Evolutionary conservation across 139 green algal species (phyloP).

Genomic region (Chlorella sp.): DNA sequence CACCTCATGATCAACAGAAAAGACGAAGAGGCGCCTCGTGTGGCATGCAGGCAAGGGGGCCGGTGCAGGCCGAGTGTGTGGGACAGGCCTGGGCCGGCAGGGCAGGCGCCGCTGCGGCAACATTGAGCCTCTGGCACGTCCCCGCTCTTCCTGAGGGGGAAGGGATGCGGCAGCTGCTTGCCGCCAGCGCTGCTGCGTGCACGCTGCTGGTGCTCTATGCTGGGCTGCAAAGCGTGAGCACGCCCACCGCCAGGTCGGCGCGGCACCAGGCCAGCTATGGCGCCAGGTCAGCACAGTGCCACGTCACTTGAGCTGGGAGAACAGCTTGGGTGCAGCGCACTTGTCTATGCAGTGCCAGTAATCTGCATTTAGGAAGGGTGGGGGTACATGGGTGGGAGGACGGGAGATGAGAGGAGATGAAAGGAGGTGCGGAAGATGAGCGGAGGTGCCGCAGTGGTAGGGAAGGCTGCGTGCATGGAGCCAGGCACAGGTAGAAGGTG

Average conservation of each 20-base stretch:
- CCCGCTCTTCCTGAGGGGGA: background rate
- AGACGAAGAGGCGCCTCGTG: constrained; percentile 63
- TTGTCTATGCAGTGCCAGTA: constrained; percentile 58
- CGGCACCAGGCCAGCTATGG: background rate
- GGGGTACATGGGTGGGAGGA: background rate
- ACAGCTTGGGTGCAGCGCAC: constrained; percentile 44
- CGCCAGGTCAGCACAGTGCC: background rate
- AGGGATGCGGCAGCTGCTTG: background rate
- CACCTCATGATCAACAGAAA: background rate
- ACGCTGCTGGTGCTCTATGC: background rate
- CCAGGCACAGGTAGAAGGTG: too few relatives aligned
- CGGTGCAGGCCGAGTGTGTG: background rate
- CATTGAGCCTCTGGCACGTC: background rate
- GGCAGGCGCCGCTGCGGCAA: background rate
- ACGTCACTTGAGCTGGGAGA: constrained; percentile 45
- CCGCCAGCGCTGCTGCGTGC: background rate
- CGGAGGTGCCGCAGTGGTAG: too few relatives aligned
- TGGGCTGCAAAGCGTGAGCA: background rate
- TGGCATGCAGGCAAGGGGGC: constrained; percentile 55
- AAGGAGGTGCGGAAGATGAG: too few relatives aligned
- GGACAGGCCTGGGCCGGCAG: background rate
- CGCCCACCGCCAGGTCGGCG: background rate
- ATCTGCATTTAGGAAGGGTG: constrained; percentile 33
- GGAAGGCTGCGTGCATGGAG: too few relatives aligned
- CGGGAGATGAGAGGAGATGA: background rate